These are phyloP conservation scores for Marchantia polymorpha DNA, from an alignment of 225 moss, liverwort and hornwort genomes.

Conservation along the genomic window DNA sequence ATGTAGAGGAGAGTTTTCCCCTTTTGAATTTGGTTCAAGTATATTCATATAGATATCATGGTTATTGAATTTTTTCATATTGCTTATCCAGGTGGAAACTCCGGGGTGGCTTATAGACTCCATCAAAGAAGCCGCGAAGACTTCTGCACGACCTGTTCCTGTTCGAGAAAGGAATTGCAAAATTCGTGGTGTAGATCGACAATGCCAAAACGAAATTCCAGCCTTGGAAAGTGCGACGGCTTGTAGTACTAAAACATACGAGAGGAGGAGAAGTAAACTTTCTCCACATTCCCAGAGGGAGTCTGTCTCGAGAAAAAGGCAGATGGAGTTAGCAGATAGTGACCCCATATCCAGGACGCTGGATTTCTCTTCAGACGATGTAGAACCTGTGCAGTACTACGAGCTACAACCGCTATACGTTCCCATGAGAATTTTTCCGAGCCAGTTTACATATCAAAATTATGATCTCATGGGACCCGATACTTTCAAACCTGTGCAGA, in stretches of 20 bases:
- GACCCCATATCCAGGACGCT: conserved; percentile 16
- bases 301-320: conserved; percentile 9
- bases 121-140: conserved; percentile 8
- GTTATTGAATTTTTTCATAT: too few species aligned
- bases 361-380: conserved; percentile 22
- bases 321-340: conserved; percentile 22
- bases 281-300: conserved; percentile 31
- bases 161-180: conserved; percentile 16
- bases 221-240: conserved; percentile 13
- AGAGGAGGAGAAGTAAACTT: conserved; percentile 33
- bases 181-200: background rate
- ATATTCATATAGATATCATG: too few species aligned
- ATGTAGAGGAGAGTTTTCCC: too few species aligned
- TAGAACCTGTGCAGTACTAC: background rate
- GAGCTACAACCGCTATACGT: conserved; percentile 26
- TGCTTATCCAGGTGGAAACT: conserved; percentile 19
- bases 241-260: conserved; percentile 35
- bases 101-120: conserved; percentile 29
- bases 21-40: too few species aligned
- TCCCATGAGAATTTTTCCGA: conserved; percentile 39
- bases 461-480: conserved; percentile 19
- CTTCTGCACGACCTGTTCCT: background rate
- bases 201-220: conserved; percentile 12
- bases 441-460: conserved; percentile 27
- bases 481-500: conserved; percentile 40